Conservation (phyloP, 1,284 basidiomycete genomes). For the Athelia sp. region DNA sequence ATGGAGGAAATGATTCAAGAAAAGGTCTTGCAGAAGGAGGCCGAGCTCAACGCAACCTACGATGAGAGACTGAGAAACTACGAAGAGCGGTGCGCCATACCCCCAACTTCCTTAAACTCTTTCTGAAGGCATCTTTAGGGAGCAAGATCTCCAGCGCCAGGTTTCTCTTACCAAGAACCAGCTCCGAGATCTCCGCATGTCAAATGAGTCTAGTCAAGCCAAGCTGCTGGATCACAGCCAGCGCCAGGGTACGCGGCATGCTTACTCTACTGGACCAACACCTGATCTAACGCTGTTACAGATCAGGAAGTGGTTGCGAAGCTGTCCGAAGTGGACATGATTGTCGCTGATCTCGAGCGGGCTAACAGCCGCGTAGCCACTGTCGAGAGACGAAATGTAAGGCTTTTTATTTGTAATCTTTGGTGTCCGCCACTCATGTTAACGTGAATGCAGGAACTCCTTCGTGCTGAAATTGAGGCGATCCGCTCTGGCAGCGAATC, state of each 20-base stretch:
- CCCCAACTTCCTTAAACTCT: neutral
- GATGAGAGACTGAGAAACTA: constrained; percentile 95
- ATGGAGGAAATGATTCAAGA: constrained; percentile 91
- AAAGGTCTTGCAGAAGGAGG: constrained; percentile 85
- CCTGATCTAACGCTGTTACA: constrained; percentile 22
- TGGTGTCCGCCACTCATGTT: constrained; percentile 1
- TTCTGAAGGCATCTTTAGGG: constrained; percentile 44
- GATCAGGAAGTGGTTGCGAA: constrained; percentile 89
- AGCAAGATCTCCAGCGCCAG: constrained; percentile 88
- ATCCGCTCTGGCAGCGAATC: constrained; percentile 78
- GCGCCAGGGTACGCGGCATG: constrained; percentile 63
- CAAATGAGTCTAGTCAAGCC: constrained; percentile 89
- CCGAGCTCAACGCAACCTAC: constrained; percentile 92
- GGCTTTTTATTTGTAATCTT: constrained; percentile 15
- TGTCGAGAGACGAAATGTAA: constrained; percentile 88
- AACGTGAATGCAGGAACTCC: constrained; percentile 64
- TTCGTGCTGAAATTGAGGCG: constrained; percentile 90
- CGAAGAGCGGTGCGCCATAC: constrained; percentile 72
- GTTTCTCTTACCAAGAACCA: constrained; percentile 83
- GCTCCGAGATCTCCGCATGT: constrained; percentile 82
- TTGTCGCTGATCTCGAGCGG: constrained; percentile 87
- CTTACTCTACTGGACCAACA: constrained; percentile 3
- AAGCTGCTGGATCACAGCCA: constrained; percentile 86
- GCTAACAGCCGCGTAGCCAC: constrained; percentile 90
- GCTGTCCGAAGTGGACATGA: constrained; percentile 87